A percentile compares a stretch with the other conserved stretches of the same genome.
phyloP scores from a whole-genome alignment of 257 asterid genomes.

The Cruciata laevipes region DNA sequence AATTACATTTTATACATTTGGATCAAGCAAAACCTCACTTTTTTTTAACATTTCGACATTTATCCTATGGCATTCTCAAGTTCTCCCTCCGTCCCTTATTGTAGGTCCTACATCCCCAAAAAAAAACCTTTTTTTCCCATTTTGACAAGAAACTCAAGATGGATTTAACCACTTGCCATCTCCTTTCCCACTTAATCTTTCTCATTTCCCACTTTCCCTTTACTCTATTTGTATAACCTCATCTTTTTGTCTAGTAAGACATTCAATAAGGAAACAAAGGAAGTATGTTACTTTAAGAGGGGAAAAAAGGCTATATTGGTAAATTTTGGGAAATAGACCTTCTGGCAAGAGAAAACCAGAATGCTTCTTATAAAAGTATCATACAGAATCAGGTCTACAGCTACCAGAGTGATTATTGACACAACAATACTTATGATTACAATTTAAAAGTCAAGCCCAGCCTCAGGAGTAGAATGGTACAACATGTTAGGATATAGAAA shows the following conservation, averaged over 20 bases:
- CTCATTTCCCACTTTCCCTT: too few relatives aligned
- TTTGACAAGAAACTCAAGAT: too few relatives aligned
- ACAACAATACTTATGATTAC: not conserved
- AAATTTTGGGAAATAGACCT: not conserved
- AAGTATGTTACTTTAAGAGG: too few relatives aligned
- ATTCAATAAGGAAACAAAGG: too few relatives aligned
- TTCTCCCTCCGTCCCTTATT: too few relatives aligned
- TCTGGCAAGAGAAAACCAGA: not conserved
- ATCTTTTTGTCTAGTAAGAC: too few relatives aligned
- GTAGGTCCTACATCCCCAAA: too few relatives aligned
- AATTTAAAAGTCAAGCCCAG: not conserved
- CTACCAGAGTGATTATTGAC: not conserved
- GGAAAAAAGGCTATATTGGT: not conserved
- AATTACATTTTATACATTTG: not conserved
- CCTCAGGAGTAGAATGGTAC: not conserved
- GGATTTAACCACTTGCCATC: too few relatives aligned
- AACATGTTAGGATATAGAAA: not conserved
- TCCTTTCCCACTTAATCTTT: too few relatives aligned
- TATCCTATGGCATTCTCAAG: not conserved
- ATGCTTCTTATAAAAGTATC: not conserved
- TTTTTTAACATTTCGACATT: not conserved
- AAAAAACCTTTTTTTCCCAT: too few relatives aligned
- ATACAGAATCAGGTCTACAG: not conserved
- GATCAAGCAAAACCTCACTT: not conserved
- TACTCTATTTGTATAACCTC: too few relatives aligned